phyloP scores from a whole-genome alignment of 345 rosid species.

The Eucalyptus marginata region DNA sequence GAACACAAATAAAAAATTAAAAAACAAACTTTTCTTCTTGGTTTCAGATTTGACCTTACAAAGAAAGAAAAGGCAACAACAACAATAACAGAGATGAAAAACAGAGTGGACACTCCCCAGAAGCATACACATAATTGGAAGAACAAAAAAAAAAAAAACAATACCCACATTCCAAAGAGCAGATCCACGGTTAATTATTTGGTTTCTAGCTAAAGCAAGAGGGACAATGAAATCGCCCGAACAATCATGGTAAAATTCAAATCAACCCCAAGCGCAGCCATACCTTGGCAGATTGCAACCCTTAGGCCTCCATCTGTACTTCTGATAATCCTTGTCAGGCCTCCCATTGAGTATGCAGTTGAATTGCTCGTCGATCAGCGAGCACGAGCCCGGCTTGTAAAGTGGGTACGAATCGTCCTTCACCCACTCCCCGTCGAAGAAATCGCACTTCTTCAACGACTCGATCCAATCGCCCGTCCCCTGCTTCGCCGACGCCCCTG shows the following conservation, averaged over 20 bases:
- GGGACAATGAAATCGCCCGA: background rate
- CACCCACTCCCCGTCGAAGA: constrained; percentile 85
- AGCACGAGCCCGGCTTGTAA: constrained; percentile 83
- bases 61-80: background rate
- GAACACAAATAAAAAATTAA: background rate
- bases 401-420: constrained; percentile 87
- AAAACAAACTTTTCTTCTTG: background rate
- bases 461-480: constrained; percentile 27
- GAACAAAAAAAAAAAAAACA: background rate
- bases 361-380: constrained; percentile 74
- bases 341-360: constrained; percentile 70
- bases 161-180: background rate
- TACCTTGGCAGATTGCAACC: constrained; percentile 82
- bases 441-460: constrained; percentile 50
- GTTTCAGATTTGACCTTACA: background rate
- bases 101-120: background rate
- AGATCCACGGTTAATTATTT: background rate
- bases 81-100: background rate
- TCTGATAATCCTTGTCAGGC: constrained; percentile 61
- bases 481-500: constrained; percentile 13
- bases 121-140: background rate
- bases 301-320: constrained; percentile 84
- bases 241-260: background rate
- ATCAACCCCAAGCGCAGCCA: background rate
- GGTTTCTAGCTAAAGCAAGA: background rate